phyloP scores from a whole-genome alignment of 139 green algal species.

The Coccomyxa sp. region DNA sequence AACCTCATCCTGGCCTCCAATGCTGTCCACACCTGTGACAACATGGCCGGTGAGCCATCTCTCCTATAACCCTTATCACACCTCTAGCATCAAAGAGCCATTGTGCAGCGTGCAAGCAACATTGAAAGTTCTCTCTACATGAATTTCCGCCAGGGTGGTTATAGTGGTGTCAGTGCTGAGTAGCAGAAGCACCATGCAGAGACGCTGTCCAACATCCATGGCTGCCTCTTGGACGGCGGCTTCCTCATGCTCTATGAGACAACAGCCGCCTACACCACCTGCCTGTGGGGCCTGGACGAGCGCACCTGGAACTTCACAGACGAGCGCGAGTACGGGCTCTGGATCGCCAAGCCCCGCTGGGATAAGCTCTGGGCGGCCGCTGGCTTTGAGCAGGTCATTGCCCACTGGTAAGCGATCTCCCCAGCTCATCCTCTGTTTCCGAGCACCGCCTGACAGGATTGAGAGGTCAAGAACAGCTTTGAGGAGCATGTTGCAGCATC shows the following conservation, averaged over 20 bases:
- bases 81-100: too few species aligned
- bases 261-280: not conserved
- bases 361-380: not conserved
- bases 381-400: not conserved
- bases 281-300: slow-evolving; percentile 3
- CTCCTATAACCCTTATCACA: too few species aligned
- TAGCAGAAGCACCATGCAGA: not conserved
- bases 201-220: not conserved
- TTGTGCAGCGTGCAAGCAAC: not conserved
- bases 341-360: not conserved
- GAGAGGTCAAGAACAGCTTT: too few species aligned
- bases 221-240: not conserved
- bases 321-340: slow-evolving; percentile 1
- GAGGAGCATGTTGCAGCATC: too few species aligned
- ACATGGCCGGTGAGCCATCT: not conserved
- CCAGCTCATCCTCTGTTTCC: too few species aligned
- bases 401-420: not conserved
- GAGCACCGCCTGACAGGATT: too few species aligned
- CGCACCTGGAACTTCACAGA: not conserved
- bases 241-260: not conserved
- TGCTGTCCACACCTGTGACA: not conserved
- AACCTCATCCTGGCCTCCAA: slow-evolving; percentile 5
- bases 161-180: too few species aligned
- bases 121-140: not conserved
- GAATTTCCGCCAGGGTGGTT: not conserved